Conservation (phyloP, 768 basidiomycete species). For the Kwoniella heveanensis region DNA sequence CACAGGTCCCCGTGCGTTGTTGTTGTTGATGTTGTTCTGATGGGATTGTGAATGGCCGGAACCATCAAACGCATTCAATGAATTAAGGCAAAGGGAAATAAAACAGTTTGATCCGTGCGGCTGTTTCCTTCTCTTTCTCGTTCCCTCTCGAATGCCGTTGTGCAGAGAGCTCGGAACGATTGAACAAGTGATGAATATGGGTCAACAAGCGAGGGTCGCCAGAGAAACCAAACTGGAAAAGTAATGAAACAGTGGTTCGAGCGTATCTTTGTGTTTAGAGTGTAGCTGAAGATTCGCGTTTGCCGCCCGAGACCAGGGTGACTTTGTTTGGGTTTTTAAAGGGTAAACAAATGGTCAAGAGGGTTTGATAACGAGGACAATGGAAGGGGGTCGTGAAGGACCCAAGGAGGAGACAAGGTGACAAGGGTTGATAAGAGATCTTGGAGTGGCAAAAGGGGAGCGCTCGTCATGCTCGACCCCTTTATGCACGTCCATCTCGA, state of each 20-base stretch:
- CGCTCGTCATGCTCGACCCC: not conserved
- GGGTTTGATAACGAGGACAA: constrained; percentile 1
- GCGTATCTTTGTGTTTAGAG: not conserved
- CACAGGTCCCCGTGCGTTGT: not conserved
- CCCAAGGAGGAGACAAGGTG: not conserved
- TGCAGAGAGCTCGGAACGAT: not conserved
- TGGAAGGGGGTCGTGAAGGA: not conserved
- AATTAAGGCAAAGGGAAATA: not conserved
- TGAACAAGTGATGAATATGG: not conserved
- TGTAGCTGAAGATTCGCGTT: not conserved
- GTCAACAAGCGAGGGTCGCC: not conserved
- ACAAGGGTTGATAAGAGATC: not conserved
- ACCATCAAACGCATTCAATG: not conserved
- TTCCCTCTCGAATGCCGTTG: not conserved
- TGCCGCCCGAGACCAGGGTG: not conserved
- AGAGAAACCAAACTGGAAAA: not conserved
- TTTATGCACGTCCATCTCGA: not conserved
- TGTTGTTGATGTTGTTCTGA: not conserved
- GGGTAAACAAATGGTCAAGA: not conserved
- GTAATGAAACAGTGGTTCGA: not conserved
- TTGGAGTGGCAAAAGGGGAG: not conserved
- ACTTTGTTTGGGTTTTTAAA: not conserved
- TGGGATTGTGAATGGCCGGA: not conserved
- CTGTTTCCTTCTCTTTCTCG: not conserved
- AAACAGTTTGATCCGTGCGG: not conserved